These are phyloP conservation scores for Fusarium tricinctum DNA, from an alignment of 2,329 filamentous ascomycete genomes.

Conservation along the genomic window DNA sequence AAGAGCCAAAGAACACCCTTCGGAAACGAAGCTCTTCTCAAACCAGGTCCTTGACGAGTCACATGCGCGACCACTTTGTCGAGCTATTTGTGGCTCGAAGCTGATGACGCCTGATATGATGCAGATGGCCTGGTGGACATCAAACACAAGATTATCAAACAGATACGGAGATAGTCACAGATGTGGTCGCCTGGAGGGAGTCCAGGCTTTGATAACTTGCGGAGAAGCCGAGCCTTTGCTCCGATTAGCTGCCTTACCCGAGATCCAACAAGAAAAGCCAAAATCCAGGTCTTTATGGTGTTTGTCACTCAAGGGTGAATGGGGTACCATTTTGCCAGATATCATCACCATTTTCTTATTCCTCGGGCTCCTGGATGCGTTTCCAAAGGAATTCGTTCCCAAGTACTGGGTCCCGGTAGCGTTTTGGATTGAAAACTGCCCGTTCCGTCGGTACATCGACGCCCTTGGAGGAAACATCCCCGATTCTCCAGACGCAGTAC, in stretches of 20 bases:
- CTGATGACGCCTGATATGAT: constrained; percentile 12
- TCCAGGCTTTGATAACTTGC: constrained; percentile 18
- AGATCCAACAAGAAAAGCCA: neutral
- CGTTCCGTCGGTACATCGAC: neutral
- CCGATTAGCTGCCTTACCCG: neutral
- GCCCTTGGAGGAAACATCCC: fast-evolving
- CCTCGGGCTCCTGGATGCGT: neutral
- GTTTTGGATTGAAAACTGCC: neutral
- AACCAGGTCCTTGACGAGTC: neutral
- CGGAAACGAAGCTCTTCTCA: neutral
- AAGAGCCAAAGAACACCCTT: fast-evolving
- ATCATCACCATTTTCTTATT: constrained; percentile 3
- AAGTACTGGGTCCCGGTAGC: neutral
- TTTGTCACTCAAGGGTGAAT: neutral
- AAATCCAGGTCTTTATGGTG: neutral
- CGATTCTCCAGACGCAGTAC: fast-evolving
- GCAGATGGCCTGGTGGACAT: constrained; percentile 10
- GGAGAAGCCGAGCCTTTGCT: neutral
- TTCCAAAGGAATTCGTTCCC: neutral
- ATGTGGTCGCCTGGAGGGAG: neutral
- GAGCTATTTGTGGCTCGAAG: fast-evolving
- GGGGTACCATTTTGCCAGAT: neutral
- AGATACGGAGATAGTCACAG: neutral
- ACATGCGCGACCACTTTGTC: neutral
- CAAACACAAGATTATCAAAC: fast-evolving